Percentiles rank a stretch among this genome's conserved stretches.
Conservation (phyloP, 2,329 filamentous ascomycete species). For the Fusarium sp. region DNA sequence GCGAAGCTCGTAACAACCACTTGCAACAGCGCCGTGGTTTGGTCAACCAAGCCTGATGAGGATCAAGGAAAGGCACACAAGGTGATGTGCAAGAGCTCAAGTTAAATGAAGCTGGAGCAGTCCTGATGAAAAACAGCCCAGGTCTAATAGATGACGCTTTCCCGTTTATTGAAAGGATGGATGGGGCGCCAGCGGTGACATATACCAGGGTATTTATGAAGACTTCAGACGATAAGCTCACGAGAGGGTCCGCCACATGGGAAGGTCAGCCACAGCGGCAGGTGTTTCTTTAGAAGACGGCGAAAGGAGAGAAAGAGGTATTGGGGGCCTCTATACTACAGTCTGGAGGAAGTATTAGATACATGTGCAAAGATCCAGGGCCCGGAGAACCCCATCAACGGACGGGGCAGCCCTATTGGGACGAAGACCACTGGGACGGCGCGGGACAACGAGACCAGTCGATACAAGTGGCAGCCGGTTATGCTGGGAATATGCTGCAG, state of each 20-base stretch:
- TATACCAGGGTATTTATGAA: slow-evolving; percentile 40
- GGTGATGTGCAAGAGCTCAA: slow-evolving; percentile 22
- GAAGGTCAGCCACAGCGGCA: slow-evolving; percentile 40
- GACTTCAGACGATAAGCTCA: slow-evolving; percentile 35
- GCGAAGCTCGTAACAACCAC: slow-evolving; percentile 22
- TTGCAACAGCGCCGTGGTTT: slow-evolving; percentile 19
- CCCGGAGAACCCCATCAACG: slow-evolving; percentile 38
- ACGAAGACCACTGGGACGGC: slow-evolving; percentile 30
- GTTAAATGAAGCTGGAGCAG: slow-evolving; percentile 28
- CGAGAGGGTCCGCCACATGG: slow-evolving; percentile 36
- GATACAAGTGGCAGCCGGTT: slow-evolving; percentile 32
- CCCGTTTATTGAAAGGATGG: slow-evolving; percentile 44
- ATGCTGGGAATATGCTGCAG: slow-evolving; percentile 31
- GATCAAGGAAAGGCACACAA: slow-evolving; percentile 21
- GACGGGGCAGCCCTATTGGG: slow-evolving; percentile 43
- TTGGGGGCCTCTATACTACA: slow-evolving; percentile 39
- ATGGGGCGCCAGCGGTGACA: slow-evolving; percentile 36
- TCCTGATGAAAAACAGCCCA: slow-evolving; percentile 32
- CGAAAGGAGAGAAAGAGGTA: slow-evolving; percentile 26
- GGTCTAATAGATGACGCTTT: slow-evolving; percentile 39
- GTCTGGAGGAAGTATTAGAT: slow-evolving; percentile 40
- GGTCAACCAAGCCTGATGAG: slow-evolving; percentile 14
- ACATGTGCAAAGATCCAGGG: slow-evolving; percentile 37
- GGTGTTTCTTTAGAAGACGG: slow-evolving; percentile 33
- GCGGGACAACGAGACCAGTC: slow-evolving; percentile 32